Evolutionary conservation across 139 green algal species (phyloP).

Genomic region (Spirogloea muscicola): DNA sequence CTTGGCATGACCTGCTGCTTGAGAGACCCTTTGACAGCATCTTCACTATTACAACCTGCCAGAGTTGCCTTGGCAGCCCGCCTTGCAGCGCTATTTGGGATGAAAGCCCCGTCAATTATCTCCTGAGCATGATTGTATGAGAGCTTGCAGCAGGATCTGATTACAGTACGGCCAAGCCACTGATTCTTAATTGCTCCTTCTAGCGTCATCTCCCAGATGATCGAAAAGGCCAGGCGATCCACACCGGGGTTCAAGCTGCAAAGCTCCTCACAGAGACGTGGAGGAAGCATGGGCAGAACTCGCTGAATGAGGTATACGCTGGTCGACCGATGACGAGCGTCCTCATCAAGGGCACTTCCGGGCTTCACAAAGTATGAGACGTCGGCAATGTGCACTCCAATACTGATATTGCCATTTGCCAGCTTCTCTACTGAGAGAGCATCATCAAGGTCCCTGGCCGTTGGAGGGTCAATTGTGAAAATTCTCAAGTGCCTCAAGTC

Average conservation of each 20-base stretch:
- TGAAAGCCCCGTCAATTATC: slow-evolving; percentile 71
- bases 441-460: slow-evolving; percentile 58
- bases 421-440: slow-evolving; percentile 45
- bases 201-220: slow-evolving; percentile 47
- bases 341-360: slow-evolving; percentile 68
- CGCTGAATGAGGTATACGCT: slow-evolving; percentile 52
- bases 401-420: slow-evolving; percentile 21
- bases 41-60: too few species aligned
- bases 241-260: slow-evolving; percentile 56
- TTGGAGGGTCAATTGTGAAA: slow-evolving; percentile 56
- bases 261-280: slow-evolving; percentile 56
- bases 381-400: slow-evolving; percentile 62
- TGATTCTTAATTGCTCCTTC: slow-evolving; percentile 55
- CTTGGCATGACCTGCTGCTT: too few species aligned
- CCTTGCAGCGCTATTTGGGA: too few species aligned
- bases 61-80: too few species aligned
- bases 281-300: slow-evolving; percentile 59
- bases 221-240: slow-evolving; percentile 54
- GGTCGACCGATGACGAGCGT: slow-evolving; percentile 43
- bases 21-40: too few species aligned
- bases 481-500: slow-evolving; percentile 68
- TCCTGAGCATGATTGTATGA: slow-evolving; percentile 78
- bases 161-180: slow-evolving; percentile 53
- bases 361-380: slow-evolving; percentile 58
- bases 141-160: slow-evolving; percentile 80